Base-by-base conservation (phyloP, 169 alveolate genomes). In the Plasmodium gonderi region DNA sequence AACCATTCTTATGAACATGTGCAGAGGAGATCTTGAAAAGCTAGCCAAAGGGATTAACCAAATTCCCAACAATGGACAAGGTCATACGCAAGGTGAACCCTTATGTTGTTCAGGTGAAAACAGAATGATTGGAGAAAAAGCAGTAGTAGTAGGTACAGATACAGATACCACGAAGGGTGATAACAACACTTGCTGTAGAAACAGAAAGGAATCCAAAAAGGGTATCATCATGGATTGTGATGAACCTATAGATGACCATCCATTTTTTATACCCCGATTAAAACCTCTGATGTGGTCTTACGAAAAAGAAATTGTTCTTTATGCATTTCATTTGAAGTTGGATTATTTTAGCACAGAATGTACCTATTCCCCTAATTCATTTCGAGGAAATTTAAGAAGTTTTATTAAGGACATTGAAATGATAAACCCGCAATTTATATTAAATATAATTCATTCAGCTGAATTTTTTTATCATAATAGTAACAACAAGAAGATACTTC, bases 311-410 rank as follows among this genome's bases (percentile, higher is more conserved):
- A 98, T 99, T 29, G 99, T 99, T 9, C 91, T 99, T 95, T 99
- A 99, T 95, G 99, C 99, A 20, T 98, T 98, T 89, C 98, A 96
- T 94, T 95, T 95, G 87, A 97, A 98, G 60, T 95, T 99, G 29
- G 98, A 97, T 75, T 98, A 98, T 94, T 99, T 99, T 91, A 97
- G 99, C 45, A 98, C 99, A 14, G 99, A 99, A 95, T 99, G 99
- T 69, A 98, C 97, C 12, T 99, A 99, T 93, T 97, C 99, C 14
- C 99, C 99, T 4, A 98, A 98, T 74, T 99, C 99, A 31, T 98
- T 97, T 91, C 96, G 99, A 81, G 99, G 99, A 7, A 95, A 98
- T 95, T 98, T 98, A 51, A 96, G 99, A 78, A 98, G 97, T 82
- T 97, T 99, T 36, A 97, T 98, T 79, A 98, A 98, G 72, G 97